These are phyloP conservation scores for Psidium guajava DNA, from an alignment of 345 rosid species.

Conservation along the genomic window DNA sequence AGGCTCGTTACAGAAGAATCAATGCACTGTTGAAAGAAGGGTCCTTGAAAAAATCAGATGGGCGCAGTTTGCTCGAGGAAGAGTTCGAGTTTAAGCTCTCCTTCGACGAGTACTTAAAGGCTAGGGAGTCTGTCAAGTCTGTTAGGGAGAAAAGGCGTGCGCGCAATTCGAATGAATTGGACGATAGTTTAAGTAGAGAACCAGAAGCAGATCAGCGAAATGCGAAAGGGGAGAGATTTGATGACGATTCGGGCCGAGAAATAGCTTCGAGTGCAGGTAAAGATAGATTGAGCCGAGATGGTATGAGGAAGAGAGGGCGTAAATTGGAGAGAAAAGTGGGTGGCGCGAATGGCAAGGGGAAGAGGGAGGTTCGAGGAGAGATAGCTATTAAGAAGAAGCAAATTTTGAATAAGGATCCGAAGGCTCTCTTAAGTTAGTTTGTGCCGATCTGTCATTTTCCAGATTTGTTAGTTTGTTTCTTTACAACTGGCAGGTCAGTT, in stretches of 20 bases:
- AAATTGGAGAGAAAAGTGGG: neutral
- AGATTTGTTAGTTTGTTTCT: no score
- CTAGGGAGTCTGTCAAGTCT: conserved; percentile 62
- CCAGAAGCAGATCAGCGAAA: neutral
- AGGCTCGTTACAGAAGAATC: conserved; percentile 11
- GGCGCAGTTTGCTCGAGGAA: conserved; percentile 24
- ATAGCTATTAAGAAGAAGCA: neutral
- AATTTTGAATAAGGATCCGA: neutral
- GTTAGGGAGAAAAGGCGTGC: conserved; percentile 28
- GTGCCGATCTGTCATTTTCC: no score
- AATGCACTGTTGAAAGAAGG: conserved; percentile 11
- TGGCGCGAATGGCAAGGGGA: neutral
- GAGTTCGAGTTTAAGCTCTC: conserved; percentile 62
- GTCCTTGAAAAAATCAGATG: conserved; percentile 5
- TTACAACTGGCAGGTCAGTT: no score
- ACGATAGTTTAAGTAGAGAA: conserved; percentile 9
- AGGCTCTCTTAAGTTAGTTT: no score
- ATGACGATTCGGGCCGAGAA: neutral
- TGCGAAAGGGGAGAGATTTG: neutral
- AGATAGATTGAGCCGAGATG: neutral
- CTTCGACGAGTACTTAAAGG: conserved; percentile 66
- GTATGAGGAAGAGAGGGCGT: neutral
- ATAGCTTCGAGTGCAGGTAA: neutral
- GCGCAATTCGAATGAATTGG: conserved; percentile 4
- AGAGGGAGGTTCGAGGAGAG: neutral